Evolutionary conservation across 768 basidiomycete species (phyloP), one percentile per base, ranked within the genome.

Genomic region (Boletus bicolor): DNA sequence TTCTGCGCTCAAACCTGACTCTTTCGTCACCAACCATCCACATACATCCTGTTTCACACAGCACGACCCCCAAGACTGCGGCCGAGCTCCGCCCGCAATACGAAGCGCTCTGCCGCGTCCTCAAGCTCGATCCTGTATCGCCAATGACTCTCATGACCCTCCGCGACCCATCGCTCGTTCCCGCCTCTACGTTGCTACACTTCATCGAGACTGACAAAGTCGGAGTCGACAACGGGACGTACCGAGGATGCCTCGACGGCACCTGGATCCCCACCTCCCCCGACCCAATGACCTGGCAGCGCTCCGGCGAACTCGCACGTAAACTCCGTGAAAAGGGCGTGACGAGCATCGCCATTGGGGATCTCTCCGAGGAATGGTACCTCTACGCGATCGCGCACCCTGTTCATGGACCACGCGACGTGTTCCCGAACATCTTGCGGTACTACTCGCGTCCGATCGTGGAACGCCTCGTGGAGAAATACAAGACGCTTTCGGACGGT

Each of bases 311-410:
- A 1, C 75, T 92, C 50, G 84, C 85, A 0, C 69, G 69, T 10
- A 78, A 74, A 1, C 76, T 90, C 12, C 69, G 65, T 44, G 79
- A 74, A 19, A 83, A 81, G 19, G 87, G 89, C 3, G 76, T 89
- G 44, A 77, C 73, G 39, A 82, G 79, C 63, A 73, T 91, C 54
- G 73, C 84, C 48, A 71, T 86, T n/a, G 89, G 89, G 9, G 85
- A 88, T 52, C 75, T 89, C 48, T 76, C 74, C 15, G 86, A 90
- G 61, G 88, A 91, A 67, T 90, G 88, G 87, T 87, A 83, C 66
- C 77, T 89, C 49, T 90, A 89, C 61, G 80, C 86, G 14, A 83
- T 89, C 60, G 82, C 86, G 5, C 82, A 88, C 65, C 80, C 83
- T 0, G 78, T 89, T 46, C 49, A 66, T 11, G 69, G 74, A 9